These are phyloP conservation scores for Luffa aegyptiaca DNA, from an alignment of 306 rosid genomes.

Conservation along the genomic window DNA sequence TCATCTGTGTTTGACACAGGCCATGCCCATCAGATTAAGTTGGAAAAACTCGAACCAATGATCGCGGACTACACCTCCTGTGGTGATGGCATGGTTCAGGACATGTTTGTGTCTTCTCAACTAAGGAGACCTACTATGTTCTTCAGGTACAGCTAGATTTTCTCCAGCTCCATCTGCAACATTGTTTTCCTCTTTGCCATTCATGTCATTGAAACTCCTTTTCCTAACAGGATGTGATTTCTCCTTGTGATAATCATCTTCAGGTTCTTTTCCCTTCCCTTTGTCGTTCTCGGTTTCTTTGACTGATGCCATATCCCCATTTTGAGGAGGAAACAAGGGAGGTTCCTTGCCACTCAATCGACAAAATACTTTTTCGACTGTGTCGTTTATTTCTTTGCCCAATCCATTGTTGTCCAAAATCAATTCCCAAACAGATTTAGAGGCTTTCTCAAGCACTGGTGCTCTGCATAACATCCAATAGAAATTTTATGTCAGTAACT, in stretches of 20 bases:
- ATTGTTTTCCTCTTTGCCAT: conserved; percentile 37
- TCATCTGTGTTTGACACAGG: neutral
- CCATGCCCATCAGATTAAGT: neutral
- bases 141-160: conserved; percentile 17
- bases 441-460: conserved; percentile 88
- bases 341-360: conserved; percentile 81
- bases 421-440: conserved; percentile 94
- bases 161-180: conserved; percentile 14
- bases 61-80: neutral
- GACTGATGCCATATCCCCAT: conserved; percentile 33
- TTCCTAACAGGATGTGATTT: conserved; percentile 47
- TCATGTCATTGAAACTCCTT: conserved; percentile 50
- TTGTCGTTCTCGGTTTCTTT: conserved; percentile 35
- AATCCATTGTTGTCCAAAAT: conserved; percentile 67
- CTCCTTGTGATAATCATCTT: conserved; percentile 26
- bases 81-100: neutral
- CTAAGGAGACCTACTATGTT: conserved; percentile 18
- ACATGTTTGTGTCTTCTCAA: conserved; percentile 4
- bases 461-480: conserved; percentile 40
- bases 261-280: conserved; percentile 53
- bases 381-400: conserved; percentile 79
- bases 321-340: conserved; percentile 55
- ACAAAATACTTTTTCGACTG: conserved; percentile 82
- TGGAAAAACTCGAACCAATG: neutral
- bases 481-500: conserved; percentile 4